These are phyloP conservation scores for Mimosa pudica DNA, from an alignment of 306 rosid species.

Conservation along the genomic window DNA sequence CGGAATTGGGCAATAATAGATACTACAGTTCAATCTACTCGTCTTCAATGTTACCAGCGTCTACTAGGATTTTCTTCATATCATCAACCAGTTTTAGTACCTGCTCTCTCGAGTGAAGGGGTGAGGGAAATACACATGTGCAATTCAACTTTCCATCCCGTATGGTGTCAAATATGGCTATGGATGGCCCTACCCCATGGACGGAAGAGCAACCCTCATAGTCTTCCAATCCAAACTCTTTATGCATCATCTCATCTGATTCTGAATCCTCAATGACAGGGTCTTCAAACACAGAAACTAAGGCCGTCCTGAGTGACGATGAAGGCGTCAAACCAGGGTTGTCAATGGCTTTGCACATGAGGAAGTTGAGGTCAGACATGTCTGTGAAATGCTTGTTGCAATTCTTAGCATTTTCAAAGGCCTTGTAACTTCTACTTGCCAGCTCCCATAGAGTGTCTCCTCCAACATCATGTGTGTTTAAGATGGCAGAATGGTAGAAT, in stretches of 20 bases:
- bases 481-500: constrained; percentile 88
- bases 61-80: constrained; percentile 74
- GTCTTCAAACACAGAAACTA: constrained; percentile 84
- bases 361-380: constrained; percentile 92
- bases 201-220: constrained; percentile 75
- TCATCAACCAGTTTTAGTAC: constrained; percentile 59
- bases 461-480: constrained; percentile 74
- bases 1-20: constrained; percentile 17
- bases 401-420: constrained; percentile 61
- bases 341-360: constrained; percentile 87
- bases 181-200: constrained; percentile 90
- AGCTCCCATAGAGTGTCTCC: constrained; percentile 76
- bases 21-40: constrained; percentile 36
- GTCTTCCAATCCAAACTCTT: constrained; percentile 69
- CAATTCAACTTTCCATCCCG: constrained; percentile 68
- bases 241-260: constrained; percentile 34
- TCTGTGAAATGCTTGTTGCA: constrained; percentile 88
- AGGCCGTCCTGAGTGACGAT: constrained; percentile 72
- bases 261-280: constrained; percentile 50
- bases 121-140: constrained; percentile 71
- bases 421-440: constrained; percentile 63
- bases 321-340: constrained; percentile 84
- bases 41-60: constrained; percentile 39
- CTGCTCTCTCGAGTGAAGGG: constrained; percentile 85
- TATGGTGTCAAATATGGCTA: constrained; percentile 76